phyloP scores from a whole-genome alignment of 2,329 filamentous ascomycete species.

The Fusarium globosum region DNA sequence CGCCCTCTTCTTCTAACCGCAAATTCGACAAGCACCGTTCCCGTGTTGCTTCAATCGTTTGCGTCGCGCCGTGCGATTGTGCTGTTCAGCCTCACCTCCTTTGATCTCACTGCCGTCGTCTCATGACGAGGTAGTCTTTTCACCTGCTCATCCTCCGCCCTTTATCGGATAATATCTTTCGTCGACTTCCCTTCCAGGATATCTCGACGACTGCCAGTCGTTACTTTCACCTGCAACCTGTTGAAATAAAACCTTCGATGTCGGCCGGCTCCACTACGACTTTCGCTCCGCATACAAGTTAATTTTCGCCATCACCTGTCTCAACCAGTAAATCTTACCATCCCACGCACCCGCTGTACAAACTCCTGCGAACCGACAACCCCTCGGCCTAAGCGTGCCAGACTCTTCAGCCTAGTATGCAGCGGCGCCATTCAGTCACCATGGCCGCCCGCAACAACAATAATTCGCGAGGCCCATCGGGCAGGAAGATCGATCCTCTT shows the following conservation, averaged over 20 bases:
- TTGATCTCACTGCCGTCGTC: slow-evolving; percentile 36
- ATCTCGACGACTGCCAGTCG: slow-evolving; percentile 47
- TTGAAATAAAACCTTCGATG: slow-evolving; percentile 43
- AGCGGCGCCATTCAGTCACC: slow-evolving; percentile 48
- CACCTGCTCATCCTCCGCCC: slow-evolving; percentile 29
- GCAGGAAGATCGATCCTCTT: slow-evolving; percentile 49
- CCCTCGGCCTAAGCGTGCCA: slow-evolving; percentile 35
- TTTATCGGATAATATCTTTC: slow-evolving; percentile 41
- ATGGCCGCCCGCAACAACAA: slow-evolving; percentile 52
- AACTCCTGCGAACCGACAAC: slow-evolving; percentile 14
- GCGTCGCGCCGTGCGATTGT: slow-evolving; percentile 35
- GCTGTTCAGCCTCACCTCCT: slow-evolving; percentile 25
- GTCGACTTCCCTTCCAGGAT: slow-evolving; percentile 41
- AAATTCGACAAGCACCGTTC: slow-evolving; percentile 38
- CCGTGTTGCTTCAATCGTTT: slow-evolving; percentile 37
- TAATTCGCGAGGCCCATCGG: slow-evolving; percentile 47
- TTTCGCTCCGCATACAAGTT: slow-evolving; percentile 38
- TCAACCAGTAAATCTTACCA: slow-evolving; percentile 18
- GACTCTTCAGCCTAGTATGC: slow-evolving; percentile 42
- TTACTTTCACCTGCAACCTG: slow-evolving; percentile 40
- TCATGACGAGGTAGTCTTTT: slow-evolving; percentile 41
- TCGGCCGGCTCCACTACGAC: slow-evolving; percentile 44
- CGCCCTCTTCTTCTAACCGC: slow-evolving; percentile 37
- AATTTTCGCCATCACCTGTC: slow-evolving; percentile 26
- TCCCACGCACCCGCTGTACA: slow-evolving; percentile 16